Evolutionary conservation across 78 protist species (phyloP).

Genomic region (Guillardia theta): DNA sequence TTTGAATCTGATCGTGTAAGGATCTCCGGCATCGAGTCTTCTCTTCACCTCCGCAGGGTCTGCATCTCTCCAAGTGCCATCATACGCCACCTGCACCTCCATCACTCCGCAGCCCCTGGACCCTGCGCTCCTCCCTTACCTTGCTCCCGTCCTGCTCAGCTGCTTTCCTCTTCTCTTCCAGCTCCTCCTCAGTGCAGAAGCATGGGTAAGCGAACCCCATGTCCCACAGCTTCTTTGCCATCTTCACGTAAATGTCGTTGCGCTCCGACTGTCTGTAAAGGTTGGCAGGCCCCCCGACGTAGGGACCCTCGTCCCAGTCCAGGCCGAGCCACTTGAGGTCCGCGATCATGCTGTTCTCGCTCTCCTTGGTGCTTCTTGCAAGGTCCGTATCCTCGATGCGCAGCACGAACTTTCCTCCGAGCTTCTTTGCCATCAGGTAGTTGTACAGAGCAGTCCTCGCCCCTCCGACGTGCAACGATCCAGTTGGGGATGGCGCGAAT

Average conservation of each 20-base stretch:
- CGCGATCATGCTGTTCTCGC: slow-evolving; percentile 30
- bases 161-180: slow-evolving; percentile 9
- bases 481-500: slow-evolving; percentile 51
- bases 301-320: slow-evolving; percentile 40
- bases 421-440: not conserved
- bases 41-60: slow-evolving; percentile 37
- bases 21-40: not conserved
- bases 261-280: slow-evolving; percentile 54
- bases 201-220: slow-evolving; percentile 40
- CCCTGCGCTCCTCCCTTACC: not conserved
- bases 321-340: slow-evolving; percentile 52
- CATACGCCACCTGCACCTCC: slow-evolving; percentile 26
- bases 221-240: slow-evolving; percentile 22
- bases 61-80: slow-evolving; percentile 54
- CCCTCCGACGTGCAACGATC: slow-evolving; percentile 49
- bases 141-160: slow-evolving; percentile 36
- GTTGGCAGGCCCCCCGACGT: not conserved
- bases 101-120: not conserved
- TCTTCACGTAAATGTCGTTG: not conserved
- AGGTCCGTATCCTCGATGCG: slow-evolving; percentile 49
- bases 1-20: slow-evolving; percentile 2
- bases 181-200: slow-evolving; percentile 55
- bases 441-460: slow-evolving; percentile 50
- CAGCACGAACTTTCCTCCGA: not conserved
- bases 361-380: slow-evolving; percentile 34